phyloP scores from a whole-genome alignment of 805 yeast species.

The Tetrapisispora iriomotensis region DNA sequence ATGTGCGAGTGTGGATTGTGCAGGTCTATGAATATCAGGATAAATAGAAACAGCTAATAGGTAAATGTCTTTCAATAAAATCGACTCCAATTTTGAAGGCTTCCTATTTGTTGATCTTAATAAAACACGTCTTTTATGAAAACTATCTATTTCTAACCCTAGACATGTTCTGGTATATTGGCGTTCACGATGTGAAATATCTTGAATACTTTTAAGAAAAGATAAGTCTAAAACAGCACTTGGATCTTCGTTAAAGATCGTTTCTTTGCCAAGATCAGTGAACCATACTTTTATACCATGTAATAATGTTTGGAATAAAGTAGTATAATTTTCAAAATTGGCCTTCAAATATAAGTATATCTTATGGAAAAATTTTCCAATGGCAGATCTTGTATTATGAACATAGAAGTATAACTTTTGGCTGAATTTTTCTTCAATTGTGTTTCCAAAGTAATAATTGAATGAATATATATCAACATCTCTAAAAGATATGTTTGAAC shows the following conservation, averaged over 20 bases:
- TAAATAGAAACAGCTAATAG: slow-evolving; percentile 59
- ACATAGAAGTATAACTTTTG: slow-evolving; percentile 40
- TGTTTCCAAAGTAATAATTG: slow-evolving; percentile 54
- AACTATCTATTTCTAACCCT: slow-evolving; percentile 64
- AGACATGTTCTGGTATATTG: slow-evolving; percentile 70
- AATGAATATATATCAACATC: slow-evolving; percentile 54
- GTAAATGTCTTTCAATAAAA: slow-evolving; percentile 56
- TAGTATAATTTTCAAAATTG: slow-evolving; percentile 53
- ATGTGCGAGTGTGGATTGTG: slow-evolving; percentile 56
- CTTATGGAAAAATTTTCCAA: slow-evolving; percentile 57
- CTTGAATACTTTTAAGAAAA: slow-evolving; percentile 49
- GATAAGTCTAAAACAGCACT: slow-evolving; percentile 43
- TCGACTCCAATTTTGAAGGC: slow-evolving; percentile 54
- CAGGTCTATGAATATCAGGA: slow-evolving; percentile 55
- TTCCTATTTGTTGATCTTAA: slow-evolving; percentile 65
- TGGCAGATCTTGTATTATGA: slow-evolving; percentile 48
- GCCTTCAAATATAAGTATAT: slow-evolving; percentile 39
- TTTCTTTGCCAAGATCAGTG: slow-evolving; percentile 68
- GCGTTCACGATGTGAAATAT: slow-evolving; percentile 51
- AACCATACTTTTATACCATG: slow-evolving; percentile 68
- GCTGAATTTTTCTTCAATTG: slow-evolving; percentile 34
- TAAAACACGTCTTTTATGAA: slow-evolving; percentile 64
- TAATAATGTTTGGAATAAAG: slow-evolving; percentile 49
- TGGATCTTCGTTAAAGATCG: slow-evolving; percentile 48
- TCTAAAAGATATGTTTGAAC: slow-evolving; percentile 46